phyloP scores from a whole-genome alignment of 306 rosid genomes.

The Vigna trinervia region DNA sequence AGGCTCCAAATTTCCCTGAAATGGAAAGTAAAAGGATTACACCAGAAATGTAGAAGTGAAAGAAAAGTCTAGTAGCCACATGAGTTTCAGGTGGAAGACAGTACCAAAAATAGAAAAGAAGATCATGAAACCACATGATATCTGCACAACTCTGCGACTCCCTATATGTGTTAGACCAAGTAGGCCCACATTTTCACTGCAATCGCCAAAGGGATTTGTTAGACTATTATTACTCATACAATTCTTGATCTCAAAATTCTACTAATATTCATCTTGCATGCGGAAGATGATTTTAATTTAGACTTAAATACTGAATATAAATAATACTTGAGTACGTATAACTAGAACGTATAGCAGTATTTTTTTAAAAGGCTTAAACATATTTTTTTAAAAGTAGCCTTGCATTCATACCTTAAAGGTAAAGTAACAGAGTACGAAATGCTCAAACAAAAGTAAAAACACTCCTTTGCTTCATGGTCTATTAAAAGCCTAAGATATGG shows the following conservation, averaged over 20 bases:
- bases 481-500: neutral
- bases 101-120: conserved; percentile 91
- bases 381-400: too few species aligned
- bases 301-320: neutral
- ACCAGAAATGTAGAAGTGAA: neutral
- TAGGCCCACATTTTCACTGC: conserved; percentile 96
- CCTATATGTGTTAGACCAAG: conserved; percentile 94
- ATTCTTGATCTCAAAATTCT: neutral
- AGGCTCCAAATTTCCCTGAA: conserved; percentile 95
- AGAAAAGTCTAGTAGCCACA: neutral
- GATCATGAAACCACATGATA: conserved; percentile 91
- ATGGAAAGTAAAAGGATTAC: conserved; percentile 35
- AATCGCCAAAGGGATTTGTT: conserved; percentile 35
- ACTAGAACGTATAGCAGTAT: too few species aligned
- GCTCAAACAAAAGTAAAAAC: neutral
- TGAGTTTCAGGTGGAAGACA: neutral
- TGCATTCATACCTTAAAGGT: neutral
- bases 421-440: neutral
- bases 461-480: neutral
- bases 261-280: neutral
- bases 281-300: neutral
- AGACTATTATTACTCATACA: neutral
- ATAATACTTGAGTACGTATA: neutral
- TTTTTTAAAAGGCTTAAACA: too few species aligned
- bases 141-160: conserved; percentile 95